phyloP scores from a whole-genome alignment of 2,329 filamentous ascomycete genomes.

The Scortechinia acanthostroma region DNA sequence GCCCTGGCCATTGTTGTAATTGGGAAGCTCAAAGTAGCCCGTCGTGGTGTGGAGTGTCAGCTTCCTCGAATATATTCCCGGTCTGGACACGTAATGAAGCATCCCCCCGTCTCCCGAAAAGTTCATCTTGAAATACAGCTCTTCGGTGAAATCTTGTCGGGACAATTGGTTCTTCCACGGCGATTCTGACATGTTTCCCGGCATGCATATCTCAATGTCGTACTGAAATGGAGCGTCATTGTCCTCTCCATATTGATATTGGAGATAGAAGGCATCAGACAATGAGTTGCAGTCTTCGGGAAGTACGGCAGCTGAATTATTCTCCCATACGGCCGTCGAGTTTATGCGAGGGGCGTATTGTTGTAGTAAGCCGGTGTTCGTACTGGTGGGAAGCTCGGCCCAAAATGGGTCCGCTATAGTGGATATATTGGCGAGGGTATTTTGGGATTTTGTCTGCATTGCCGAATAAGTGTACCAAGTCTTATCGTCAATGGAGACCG shows the following conservation, averaged over 20 bases:
- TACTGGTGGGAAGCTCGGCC: not conserved
- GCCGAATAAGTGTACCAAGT: not conserved
- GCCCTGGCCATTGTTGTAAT: not conserved
- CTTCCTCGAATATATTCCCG: not conserved
- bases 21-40: not conserved
- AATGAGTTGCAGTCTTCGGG: not conserved
- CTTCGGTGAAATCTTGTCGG: not conserved
- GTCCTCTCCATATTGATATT: not conserved
- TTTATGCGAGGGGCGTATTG: not conserved
- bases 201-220: not conserved
- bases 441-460: not conserved
- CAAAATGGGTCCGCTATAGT: not conserved
- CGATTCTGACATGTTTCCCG: not conserved
- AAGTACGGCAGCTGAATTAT: not conserved
- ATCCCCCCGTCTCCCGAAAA: not conserved
- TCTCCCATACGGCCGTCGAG: not conserved
- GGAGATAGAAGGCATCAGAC: not conserved
- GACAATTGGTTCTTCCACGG: not conserved
- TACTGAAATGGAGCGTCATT: not conserved
- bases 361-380: not conserved
- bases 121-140: not conserved
- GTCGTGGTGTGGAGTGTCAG: not conserved
- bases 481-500: not conserved
- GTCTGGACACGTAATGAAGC: not conserved
- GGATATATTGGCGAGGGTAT: not conserved